These are phyloP conservation scores for Sistotremastrum niveocremeum DNA, from an alignment of 768 basidiomycete genomes.

Conservation along the genomic window DNA sequence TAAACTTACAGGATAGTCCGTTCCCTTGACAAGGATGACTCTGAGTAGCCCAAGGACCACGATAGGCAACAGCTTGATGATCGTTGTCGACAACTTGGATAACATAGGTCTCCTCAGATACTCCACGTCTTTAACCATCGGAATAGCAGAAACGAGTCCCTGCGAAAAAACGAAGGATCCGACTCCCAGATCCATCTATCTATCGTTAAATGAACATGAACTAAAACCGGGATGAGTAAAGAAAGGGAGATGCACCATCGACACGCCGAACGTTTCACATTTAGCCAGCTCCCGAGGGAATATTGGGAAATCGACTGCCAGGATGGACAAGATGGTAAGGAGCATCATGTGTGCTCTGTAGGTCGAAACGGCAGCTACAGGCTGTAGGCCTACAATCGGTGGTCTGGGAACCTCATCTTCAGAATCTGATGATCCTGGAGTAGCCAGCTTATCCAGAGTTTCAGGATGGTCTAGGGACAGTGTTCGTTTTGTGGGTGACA, in stretches of 20 bases:
- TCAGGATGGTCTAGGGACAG: not conserved
- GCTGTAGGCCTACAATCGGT: conserved; percentile 13
- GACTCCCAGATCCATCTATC: conserved; percentile 94
- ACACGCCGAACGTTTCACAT: conserved; percentile 89
- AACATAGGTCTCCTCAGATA: conserved; percentile 35
- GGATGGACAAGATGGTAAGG: conserved; percentile 79
- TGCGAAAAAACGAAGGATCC: conserved; percentile 97
- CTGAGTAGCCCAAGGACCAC: conserved; percentile 63
- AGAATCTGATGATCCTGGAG: not conserved
- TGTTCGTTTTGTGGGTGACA: conserved; percentile 2
- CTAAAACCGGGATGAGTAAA: not conserved
- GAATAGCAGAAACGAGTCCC: conserved; percentile 81
- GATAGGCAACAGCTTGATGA: conserved; percentile 53
- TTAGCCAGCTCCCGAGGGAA: conserved; percentile 85
- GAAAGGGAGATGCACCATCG: conserved; percentile 46
- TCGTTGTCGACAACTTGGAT: conserved; percentile 35
- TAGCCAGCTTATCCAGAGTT: not conserved
- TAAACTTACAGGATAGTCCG: conserved; percentile 78
- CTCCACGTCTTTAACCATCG: conserved; percentile 50
- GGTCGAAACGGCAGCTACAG: conserved; percentile 64
- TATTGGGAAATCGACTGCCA: conserved; percentile 90
- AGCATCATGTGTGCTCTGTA: conserved; percentile 95
- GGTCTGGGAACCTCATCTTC: not conserved
- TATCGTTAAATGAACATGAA: not conserved
- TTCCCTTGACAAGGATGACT: conserved; percentile 79